These are phyloP conservation scores for Neospora caninum DNA, from an alignment of 169 alveolate species.

Conservation along the genomic window DNA sequence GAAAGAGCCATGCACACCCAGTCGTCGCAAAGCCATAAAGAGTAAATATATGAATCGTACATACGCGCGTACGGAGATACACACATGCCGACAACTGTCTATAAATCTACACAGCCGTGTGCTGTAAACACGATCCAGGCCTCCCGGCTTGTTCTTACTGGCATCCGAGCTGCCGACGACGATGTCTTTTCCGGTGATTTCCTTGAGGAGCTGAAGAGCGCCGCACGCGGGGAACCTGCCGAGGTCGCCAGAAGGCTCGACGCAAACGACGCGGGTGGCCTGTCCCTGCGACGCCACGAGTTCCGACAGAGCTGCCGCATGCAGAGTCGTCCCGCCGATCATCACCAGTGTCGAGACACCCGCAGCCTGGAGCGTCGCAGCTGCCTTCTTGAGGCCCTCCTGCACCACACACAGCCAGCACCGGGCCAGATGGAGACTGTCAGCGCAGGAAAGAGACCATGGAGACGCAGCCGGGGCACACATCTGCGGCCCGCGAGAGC, in stretches of 20 bases:
- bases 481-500: no score
- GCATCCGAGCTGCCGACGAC: constrained; percentile 11
- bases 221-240: not conserved
- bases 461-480: no score
- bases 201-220: not conserved
- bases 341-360: not conserved
- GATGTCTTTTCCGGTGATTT: constrained; percentile 17
- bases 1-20: no score
- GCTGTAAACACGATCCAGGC: no score
- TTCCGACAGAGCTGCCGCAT: constrained; percentile 1
- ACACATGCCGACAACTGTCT: no score
- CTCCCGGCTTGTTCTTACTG: not conserved
- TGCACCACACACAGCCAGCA: not conserved
- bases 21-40: no score
- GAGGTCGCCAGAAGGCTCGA: not conserved
- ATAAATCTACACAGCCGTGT: no score
- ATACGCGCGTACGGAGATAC: no score
- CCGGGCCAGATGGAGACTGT: no score
- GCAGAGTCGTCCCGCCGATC: constrained; percentile 1
- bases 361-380: not conserved
- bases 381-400: constrained; percentile 17
- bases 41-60: no score
- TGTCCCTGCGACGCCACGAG: not conserved
- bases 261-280: constrained; percentile 30
- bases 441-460: no score